phyloP scores from a whole-genome alignment of 75 land plant genomes.

The Larix kaempferi region DNA sequence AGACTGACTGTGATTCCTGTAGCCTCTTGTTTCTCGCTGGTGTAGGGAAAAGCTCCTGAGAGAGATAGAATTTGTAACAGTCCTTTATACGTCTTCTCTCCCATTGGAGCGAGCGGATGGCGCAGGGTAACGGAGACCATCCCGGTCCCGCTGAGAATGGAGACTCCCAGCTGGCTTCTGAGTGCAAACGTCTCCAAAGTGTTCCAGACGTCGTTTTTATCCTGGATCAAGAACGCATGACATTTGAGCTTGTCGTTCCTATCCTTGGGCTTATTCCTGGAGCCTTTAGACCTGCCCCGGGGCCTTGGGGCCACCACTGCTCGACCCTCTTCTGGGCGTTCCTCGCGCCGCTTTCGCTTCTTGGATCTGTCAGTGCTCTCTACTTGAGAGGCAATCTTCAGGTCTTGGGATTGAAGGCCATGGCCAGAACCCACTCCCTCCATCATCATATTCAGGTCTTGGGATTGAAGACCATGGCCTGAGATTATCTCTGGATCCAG shows the following conservation, averaged over 20 bases:
- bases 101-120: constrained; percentile 54
- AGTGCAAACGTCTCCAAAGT: constrained; percentile 35
- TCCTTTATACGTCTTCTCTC: constrained; percentile 72
- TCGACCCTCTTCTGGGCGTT: no score
- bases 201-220: constrained; percentile 52
- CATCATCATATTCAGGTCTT: no score
- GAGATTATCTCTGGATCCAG: no score
- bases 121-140: constrained; percentile 73
- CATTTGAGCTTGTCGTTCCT: constrained; percentile 58
- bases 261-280: constrained; percentile 91
- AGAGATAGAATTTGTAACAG: constrained; percentile 80
- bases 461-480: no score
- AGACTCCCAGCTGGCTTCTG: constrained; percentile 55
- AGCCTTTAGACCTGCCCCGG: constrained; percentile 32
- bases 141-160: constrained; percentile 67
- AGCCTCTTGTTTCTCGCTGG: constrained; percentile 7
- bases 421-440: no score
- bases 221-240: constrained; percentile 70
- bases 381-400: no score
- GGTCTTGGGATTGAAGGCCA: no score
- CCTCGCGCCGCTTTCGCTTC: no score
- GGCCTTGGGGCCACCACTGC: constrained; percentile 40
- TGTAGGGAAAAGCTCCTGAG: constrained; percentile 54
- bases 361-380: no score
- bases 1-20: not conserved